Conservation (phyloP, 225 moss, liverwort and hornwort genomes). For the Marchantia polymorpha region DNA sequence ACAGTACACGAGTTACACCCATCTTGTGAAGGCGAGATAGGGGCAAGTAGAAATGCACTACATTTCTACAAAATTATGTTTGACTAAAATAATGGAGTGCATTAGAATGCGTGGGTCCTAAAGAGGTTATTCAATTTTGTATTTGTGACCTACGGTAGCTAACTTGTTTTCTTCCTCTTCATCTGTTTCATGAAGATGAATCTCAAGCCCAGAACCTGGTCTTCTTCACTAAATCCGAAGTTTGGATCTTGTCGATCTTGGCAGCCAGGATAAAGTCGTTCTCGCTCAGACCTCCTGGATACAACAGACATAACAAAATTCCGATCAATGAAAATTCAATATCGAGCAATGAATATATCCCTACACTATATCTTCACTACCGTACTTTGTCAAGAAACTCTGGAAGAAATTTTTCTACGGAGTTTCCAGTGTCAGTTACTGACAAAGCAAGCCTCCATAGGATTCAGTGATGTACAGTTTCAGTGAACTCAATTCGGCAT, state of each 20-base stretch:
- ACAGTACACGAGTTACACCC: background rate
- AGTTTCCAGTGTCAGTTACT: no score
- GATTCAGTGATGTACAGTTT: no score
- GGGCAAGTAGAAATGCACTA: background rate
- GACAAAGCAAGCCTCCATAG: no score
- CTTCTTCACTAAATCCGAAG: constrained; percentile 64
- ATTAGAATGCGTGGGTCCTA: background rate
- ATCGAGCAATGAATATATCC: no score
- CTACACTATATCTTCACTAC: no score
- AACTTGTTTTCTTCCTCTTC: background rate
- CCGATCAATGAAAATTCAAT: no score
- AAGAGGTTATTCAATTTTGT: background rate
- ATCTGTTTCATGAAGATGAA: background rate
- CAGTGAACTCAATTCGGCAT: no score
- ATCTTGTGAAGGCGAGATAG: background rate
- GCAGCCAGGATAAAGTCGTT: constrained; percentile 91
- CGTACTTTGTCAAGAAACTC: no score
- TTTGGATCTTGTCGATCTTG: constrained; percentile 75
- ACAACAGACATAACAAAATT: background rate
- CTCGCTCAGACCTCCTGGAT: constrained; percentile 68
- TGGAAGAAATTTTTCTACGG: no score
- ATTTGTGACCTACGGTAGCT: no score
- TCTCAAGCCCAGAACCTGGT: constrained; percentile 58
- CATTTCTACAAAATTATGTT: background rate
- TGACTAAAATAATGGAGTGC: background rate